Evolutionary conservation across 495 filamentous ascomycete genomes (phyloP).

Genomic region (Penicillium arizonense): DNA sequence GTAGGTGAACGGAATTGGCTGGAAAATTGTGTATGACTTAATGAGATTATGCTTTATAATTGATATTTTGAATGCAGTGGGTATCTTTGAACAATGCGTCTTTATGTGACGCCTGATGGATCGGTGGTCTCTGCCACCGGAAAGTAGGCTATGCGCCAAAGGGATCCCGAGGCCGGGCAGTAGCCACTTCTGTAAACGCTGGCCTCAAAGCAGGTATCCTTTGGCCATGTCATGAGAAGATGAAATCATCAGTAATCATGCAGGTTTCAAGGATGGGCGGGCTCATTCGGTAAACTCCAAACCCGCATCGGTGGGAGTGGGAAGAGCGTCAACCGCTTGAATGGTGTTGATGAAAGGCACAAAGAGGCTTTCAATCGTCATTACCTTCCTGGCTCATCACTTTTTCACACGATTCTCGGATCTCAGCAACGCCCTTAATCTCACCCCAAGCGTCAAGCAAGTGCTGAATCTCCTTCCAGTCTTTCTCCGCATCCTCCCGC

Average conservation of each 20-base stretch:
- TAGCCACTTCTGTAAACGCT: neutral
- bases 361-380: constrained; percentile 25
- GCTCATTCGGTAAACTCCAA: neutral
- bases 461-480: constrained; percentile 53
- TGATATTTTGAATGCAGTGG: constrained; percentile 4
- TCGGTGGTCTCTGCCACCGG: neutral
- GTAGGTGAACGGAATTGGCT: neutral
- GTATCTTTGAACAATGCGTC: constrained; percentile 10
- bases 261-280: neutral
- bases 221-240: neutral
- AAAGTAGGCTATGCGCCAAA: neutral
- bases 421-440: constrained; percentile 60
- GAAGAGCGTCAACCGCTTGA: neutral
- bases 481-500: constrained; percentile 52
- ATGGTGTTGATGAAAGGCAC: neutral
- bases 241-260: neutral
- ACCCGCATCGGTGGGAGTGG: too few relatives aligned
- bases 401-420: constrained; percentile 58
- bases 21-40: constrained; percentile 15
- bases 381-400: constrained; percentile 41
- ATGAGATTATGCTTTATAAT: neutral
- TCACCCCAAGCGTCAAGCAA: constrained; percentile 54
- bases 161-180: neutral
- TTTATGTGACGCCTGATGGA: constrained; percentile 1
- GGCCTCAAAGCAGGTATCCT: neutral